A percentile compares a stretch with the other conserved stretches of the same genome.
Evolutionary conservation across 306 rosid species (phyloP).

Genomic region (Sphenostylis stenocarpa): DNA sequence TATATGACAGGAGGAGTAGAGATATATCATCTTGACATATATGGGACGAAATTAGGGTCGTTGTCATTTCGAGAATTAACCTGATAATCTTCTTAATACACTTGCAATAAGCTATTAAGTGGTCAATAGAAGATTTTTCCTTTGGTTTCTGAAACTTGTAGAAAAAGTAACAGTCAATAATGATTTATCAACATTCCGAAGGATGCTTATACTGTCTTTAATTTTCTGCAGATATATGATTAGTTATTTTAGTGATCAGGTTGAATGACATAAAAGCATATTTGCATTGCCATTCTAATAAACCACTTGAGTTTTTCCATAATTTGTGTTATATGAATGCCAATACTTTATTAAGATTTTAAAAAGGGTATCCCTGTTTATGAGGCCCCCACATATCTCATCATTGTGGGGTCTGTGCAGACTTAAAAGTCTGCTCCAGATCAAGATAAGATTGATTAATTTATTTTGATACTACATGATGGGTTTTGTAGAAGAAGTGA

Average conservation of each 20-base stretch:
- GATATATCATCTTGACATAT: too few species aligned
- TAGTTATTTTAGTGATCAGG: too few species aligned
- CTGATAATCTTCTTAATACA: background rate
- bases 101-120: background rate
- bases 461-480: background rate
- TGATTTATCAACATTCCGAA: background rate
- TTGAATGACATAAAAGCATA: too few species aligned
- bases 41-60: too few species aligned
- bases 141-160: background rate
- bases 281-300: too few species aligned
- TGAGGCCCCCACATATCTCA: too few species aligned
- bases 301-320: too few species aligned
- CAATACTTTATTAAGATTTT: too few species aligned
- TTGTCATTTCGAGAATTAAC: too few species aligned
- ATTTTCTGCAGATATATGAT: background rate
- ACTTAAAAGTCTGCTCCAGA: background rate
- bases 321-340: too few species aligned
- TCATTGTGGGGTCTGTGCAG: background rate
- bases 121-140: background rate
- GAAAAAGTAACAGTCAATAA: background rate
- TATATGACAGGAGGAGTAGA: background rate
- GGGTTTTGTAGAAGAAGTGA: background rate
- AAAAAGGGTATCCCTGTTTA: too few species aligned
- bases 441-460: conserved; percentile 9
- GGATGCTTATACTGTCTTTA: background rate